Percentiles rank a stretch among this genome's conserved stretches.
Conservation (phyloP, 495 filamentous ascomycete species). For the Thozetella sp. region DNA sequence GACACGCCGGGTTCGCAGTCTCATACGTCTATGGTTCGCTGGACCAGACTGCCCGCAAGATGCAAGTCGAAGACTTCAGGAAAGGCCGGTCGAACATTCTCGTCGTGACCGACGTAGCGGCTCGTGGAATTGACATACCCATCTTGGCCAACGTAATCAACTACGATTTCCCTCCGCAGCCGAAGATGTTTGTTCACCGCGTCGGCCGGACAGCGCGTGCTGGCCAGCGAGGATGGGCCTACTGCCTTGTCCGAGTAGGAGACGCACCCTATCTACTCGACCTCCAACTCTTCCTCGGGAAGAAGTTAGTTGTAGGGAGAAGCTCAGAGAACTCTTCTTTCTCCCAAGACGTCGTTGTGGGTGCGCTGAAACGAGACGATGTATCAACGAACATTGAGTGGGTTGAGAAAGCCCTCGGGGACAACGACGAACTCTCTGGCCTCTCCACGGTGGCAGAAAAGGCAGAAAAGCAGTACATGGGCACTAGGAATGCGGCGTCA, state of each 20-base stretch:
- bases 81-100: constrained; percentile 83
- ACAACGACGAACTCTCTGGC: constrained; percentile 70
- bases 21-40: constrained; percentile 93
- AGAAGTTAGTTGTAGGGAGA: constrained; percentile 71
- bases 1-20: constrained; percentile 76
- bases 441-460: constrained; percentile 77
- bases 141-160: constrained; percentile 97
- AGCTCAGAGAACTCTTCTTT: constrained; percentile 63
- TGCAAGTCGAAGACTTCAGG: constrained; percentile 87
- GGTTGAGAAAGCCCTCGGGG: constrained; percentile 73
- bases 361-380: constrained; percentile 66
- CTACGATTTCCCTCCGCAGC: constrained; percentile 96
- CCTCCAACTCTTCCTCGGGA: constrained; percentile 90
- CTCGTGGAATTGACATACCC: constrained; percentile 96
- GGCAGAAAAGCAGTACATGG: constrained; percentile 89
- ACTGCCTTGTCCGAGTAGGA: constrained; percentile 80
- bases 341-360: constrained; percentile 79
- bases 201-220: constrained; percentile 95
- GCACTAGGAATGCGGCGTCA: constrained; percentile 86
- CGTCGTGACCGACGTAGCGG: constrained; percentile 97
- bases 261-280: constrained; percentile 92
- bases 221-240: constrained; percentile 90
- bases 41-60: constrained; percentile 88
- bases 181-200: constrained; percentile 95
- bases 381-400: constrained; percentile 77